A percentile compares a stretch with the other conserved stretches of the same genome.
These are phyloP conservation scores for Neofusicoccum sp. DNA, from an alignment of 2,329 filamentous ascomycete genomes.

Conservation along the genomic window DNA sequence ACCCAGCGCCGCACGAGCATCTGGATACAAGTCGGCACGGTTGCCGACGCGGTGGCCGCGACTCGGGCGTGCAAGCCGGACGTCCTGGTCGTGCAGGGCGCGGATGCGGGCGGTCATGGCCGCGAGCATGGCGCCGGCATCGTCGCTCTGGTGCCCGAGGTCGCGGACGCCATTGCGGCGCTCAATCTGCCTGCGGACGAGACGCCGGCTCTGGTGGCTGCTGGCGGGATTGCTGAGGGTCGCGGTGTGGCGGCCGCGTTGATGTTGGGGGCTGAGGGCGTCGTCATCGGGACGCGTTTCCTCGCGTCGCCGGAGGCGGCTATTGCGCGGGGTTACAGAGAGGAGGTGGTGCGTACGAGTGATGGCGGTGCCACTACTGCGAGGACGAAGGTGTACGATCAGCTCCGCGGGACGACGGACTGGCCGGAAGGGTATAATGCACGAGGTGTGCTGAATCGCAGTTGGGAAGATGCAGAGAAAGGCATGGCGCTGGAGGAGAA, in stretches of 20 bases:
- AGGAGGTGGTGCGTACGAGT: slow-evolving; percentile 48
- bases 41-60: slow-evolving; percentile 56
- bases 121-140: slow-evolving; percentile 58
- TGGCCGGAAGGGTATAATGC: slow-evolving; percentile 63
- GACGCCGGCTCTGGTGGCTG: slow-evolving; percentile 52
- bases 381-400: slow-evolving; percentile 56
- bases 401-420: slow-evolving; percentile 53
- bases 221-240: slow-evolving; percentile 62
- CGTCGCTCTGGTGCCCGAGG: slow-evolving; percentile 61
- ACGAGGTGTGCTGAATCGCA: slow-evolving; percentile 61
- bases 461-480: slow-evolving; percentile 44
- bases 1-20: slow-evolving; percentile 46
- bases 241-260: slow-evolving; percentile 59
- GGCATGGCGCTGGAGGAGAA: slow-evolving; percentile 50
- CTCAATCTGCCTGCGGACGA: slow-evolving; percentile 23
- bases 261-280: slow-evolving; percentile 55
- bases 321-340: slow-evolving; percentile 50
- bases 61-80: slow-evolving; percentile 54
- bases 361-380: slow-evolving; percentile 58
- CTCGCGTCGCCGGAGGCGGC: slow-evolving; percentile 55
- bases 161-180: slow-evolving; percentile 49
- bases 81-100: slow-evolving; percentile 64
- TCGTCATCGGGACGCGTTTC: slow-evolving; percentile 66
- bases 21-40: slow-evolving; percentile 65
- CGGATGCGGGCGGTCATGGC: slow-evolving; percentile 67